Conservation (phyloP, 2,329 filamentous ascomycete genomes). For the Aspergillus nomiae region DNA sequence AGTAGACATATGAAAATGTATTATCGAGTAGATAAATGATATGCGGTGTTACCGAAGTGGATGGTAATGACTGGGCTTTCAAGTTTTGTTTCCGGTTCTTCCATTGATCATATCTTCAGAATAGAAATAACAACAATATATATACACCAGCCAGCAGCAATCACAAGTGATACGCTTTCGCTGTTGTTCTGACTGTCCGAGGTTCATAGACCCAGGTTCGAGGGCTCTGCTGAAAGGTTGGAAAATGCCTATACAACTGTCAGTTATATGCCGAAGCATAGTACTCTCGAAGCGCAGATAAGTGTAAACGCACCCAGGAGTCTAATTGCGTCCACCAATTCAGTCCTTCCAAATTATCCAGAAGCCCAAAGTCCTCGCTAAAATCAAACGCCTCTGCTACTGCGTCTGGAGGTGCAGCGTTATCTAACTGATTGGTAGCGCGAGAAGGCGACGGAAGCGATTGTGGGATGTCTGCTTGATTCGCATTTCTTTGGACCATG, state of each 20-base stretch:
- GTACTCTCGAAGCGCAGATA: neutral
- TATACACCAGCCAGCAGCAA: neutral
- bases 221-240: slow-evolving; percentile 34
- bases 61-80: too few species aligned
- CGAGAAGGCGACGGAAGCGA: slow-evolving; percentile 15
- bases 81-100: too few species aligned
- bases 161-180: too few species aligned
- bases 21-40: too few species aligned
- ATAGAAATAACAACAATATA: neutral
- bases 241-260: slow-evolving; percentile 33
- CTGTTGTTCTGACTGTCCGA: neutral
- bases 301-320: slow-evolving; percentile 35
- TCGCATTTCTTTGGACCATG: slow-evolving; percentile 9
- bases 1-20: too few species aligned
- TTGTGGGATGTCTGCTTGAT: slow-evolving; percentile 3
- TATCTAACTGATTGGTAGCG: slow-evolving; percentile 19
- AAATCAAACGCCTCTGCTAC: slow-evolving; percentile 19
- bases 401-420: slow-evolving; percentile 24
- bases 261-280: slow-evolving; percentile 8
- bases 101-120: too few species aligned
- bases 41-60: too few species aligned
- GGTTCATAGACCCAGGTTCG: slow-evolving; percentile 7
- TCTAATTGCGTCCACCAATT: slow-evolving; percentile 43
- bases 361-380: slow-evolving; percentile 29
- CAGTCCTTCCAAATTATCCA: slow-evolving; percentile 40